Conservation (phyloP, 2,329 filamentous ascomycete genomes). For the Aspergillus vadensis region DNA sequence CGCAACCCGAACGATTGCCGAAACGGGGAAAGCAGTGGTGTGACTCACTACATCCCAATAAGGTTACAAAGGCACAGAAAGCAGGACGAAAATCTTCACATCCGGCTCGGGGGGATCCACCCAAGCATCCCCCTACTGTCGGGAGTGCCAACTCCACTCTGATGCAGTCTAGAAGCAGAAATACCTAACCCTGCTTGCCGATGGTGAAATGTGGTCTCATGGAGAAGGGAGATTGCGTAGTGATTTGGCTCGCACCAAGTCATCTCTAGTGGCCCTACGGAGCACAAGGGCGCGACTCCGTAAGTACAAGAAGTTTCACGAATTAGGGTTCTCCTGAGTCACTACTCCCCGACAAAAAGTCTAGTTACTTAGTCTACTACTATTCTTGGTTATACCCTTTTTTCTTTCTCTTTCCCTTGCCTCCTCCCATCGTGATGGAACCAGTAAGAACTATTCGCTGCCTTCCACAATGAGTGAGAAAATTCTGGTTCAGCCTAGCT, state of each 20-base stretch:
- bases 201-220: constrained; percentile 11
- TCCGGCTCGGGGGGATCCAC: constrained; percentile 15
- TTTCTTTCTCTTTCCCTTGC: neutral
- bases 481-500: constrained; percentile 3
- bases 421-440: neutral
- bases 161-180: constrained; percentile 6
- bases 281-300: constrained; percentile 9
- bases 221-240: constrained; percentile 7
- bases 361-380: neutral
- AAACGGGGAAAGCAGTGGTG: constrained; percentile 25
- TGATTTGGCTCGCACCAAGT: neutral
- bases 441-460: neutral
- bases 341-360: neutral
- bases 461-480: neutral
- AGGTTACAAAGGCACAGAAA: constrained; percentile 14
- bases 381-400: neutral
- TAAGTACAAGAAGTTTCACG: neutral
- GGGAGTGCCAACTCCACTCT: constrained; percentile 14
- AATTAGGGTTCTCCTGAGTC: constrained; percentile 9
- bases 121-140: constrained; percentile 4
- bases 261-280: constrained; percentile 3
- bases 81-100: constrained; percentile 14
- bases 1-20: constrained; percentile 10
- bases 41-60: constrained; percentile 28
- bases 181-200: constrained; percentile 1